Evolutionary conservation across 441 rosid species (phyloP), one percentile per base, ranked within the genome.

Genomic region (Populus tomentosa): DNA sequence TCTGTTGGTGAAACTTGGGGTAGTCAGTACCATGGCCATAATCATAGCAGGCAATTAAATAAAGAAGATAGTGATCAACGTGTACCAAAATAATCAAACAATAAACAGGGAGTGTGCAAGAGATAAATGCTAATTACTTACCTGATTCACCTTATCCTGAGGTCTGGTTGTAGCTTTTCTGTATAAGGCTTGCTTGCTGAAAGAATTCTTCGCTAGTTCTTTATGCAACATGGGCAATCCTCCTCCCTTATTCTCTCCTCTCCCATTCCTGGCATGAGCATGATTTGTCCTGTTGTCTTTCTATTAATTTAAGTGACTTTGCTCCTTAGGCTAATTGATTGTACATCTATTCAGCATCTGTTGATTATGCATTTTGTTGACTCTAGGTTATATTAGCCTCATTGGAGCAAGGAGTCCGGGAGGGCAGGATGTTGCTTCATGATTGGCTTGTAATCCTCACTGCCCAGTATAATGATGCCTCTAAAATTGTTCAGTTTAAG

Each of bases 381-480:
- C 59, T 75, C 76, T 68, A 94, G 97, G 98, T 94, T 76, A 92
- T 94, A 87, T 83, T 88, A 83, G 97, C 94, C 74, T 94, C 98
- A 75, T 78, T 94, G 82, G 98, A 90, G 81, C 89, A 94, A 83
- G 97, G 99, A 82, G 93, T 96, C 77, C 87, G 93, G 83, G 98
- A 94, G 86, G 98, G 97, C 50, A 90, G 99, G 83, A 89, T 89
- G 78, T 84, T 96, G 81, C 96, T 94, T 82, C 95, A 90, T 77
- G 99, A 96, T 86, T 96, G 99, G 99, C 98, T 94, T 24, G 96
- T 96, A 42, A 92, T 96, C 77, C 95, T 92, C 77, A 88, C 91
- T 24, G 93, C 98, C 72, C 97, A 91, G 77, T 92, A 92, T 77
- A 96, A 94, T 74, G 97, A 91, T 20, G 89, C 92, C 30, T 91